Evolutionary conservation across 2,329 filamentous ascomycete species (phyloP), one percentile per base, ranked within the genome.

Genomic region (Botryotinia globosa): DNA sequence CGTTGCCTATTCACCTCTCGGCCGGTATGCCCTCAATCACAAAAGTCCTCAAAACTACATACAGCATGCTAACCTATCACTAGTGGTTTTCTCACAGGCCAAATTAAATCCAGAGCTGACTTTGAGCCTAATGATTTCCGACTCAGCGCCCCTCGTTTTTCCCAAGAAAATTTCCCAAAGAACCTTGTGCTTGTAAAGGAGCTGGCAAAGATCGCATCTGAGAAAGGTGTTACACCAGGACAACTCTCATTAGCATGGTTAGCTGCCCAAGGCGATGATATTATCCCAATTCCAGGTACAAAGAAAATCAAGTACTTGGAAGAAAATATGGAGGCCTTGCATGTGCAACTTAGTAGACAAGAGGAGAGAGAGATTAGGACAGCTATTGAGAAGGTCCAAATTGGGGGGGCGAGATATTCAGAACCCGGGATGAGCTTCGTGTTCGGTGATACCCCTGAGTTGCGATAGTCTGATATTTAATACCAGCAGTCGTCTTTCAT

Each of bases 1-100:
- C 6, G 83, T 91, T 3, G 85, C 87, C 1, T 90, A 89, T 80
- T 85, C 85, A 20, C 89, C 89, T 2, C 84, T 91, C 6, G 88
- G 88, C 3, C 70, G 70, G 70, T 72, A 72, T 18, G 64, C 22
- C 2, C 29, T 39, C 83, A 56, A 59, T 29, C 29, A 7, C 61
- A 59, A 20, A 20, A 37, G 14, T 37, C 16, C 29, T 4, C 8
- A 16, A 5, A 61, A 20, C 4, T 44, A 68, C 16, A 7, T 22
- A 56, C 10, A 9, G 1, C 12, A 69, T n/a, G 45, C 48, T 59
- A 34, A 72, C 44, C 14, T 18, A 51, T 61, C 32, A 34, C 2
- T 4, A 69, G 73, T 85, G 89, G 89, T 20, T 81, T 91, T 74
- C 78, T 91, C 34, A 85, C 86, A 0, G 87, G 88, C 3, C 78